Base-by-base conservation (phyloP, 352 stramenopile genomes). In the Pythium scleroteichum region DNA sequence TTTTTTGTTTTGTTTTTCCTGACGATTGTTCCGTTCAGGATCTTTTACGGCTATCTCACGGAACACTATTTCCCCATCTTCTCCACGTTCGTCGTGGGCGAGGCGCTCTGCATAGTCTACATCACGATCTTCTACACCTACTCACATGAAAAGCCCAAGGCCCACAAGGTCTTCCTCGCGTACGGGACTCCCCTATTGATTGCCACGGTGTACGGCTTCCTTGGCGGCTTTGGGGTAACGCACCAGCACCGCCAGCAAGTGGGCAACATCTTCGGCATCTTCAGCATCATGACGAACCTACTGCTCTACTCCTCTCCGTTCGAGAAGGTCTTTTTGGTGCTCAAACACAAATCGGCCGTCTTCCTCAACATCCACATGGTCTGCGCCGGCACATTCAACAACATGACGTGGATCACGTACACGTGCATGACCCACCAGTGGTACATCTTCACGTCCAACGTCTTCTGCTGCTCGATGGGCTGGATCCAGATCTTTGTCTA, bases 231-330 rank as follows among this genome's bases (percentile, higher is more conserved):
- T 4, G 72, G 66, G 0, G 32, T 64, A 23, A 82, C 71, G 0
- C 46, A 45, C 8, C 75, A 87, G 52, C 66, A 46, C 54, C 66
- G 42, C 29, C 54, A 29, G 53, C 19, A 41, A 56, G 24, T 74
- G 33, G 69, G 62, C 24, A 62, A 71, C 23, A 48, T 78, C 16
- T 64, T 74, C 14, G 75, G 70, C 1, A 77, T 73, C 47, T 33
- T 84, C 35, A 59, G 61, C 8, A 79, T 82, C 46, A 19, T 79
- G 7, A 73, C 79, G 16, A 75, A 66, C 8, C 26, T 84, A 42
- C 51, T 84, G 52, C 72, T 88, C n/a, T 85, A 84, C 68, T 71
- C 68, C 38, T 80, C 75, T 41, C 78, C 78, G 10, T 82, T 88
- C 54, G 71, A 79, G 19, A 85, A 78, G 45, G 38, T 57, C 8